Percentiles rank a stretch among this genome's conserved stretches.
Conservation (phyloP, 192 early-diverging fungal genomes). For the Gaertneriomyces sp. region DNA sequence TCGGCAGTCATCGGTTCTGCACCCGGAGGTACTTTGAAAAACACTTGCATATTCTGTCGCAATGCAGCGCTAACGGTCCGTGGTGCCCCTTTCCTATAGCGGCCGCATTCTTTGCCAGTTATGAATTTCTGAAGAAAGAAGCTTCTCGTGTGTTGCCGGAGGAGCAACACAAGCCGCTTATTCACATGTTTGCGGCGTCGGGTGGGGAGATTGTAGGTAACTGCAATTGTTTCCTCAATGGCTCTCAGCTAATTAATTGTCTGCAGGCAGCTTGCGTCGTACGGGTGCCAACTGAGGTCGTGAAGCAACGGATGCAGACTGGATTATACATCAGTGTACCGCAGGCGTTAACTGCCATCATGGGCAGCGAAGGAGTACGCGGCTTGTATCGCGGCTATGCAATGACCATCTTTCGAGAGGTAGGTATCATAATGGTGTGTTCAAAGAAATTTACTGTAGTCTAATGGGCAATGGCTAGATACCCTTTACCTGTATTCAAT, state of each 20-base stretch:
- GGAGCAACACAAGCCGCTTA: conserved; percentile 54
- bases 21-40: conserved; percentile 63
- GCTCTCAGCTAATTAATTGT: neutral
- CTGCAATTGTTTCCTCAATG: neutral
- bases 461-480: conserved; percentile 48
- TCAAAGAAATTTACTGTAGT: neutral
- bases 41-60: neutral
- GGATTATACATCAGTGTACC: conserved; percentile 36
- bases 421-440: conserved; percentile 20
- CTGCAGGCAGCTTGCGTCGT: conserved; percentile 75
- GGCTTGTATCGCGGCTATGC: conserved; percentile 93
- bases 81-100: conserved; percentile 25
- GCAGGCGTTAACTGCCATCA: conserved; percentile 61
- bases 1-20: conserved; percentile 92
- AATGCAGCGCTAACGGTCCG: neutral
- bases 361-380: conserved; percentile 64
- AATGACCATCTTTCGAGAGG: conserved; percentile 88
- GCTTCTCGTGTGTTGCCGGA: conserved; percentile 40
- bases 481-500: conserved; percentile 95
- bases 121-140: conserved; percentile 73
- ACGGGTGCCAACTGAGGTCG: conserved; percentile 91
- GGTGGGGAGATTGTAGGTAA: conserved; percentile 78
- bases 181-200: conserved; percentile 87
- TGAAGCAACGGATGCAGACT: conserved; percentile 96
- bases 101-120: conserved; percentile 84